Base-by-base conservation (phyloP, 129 eudicot species). In the Solidago caesia region DNA sequence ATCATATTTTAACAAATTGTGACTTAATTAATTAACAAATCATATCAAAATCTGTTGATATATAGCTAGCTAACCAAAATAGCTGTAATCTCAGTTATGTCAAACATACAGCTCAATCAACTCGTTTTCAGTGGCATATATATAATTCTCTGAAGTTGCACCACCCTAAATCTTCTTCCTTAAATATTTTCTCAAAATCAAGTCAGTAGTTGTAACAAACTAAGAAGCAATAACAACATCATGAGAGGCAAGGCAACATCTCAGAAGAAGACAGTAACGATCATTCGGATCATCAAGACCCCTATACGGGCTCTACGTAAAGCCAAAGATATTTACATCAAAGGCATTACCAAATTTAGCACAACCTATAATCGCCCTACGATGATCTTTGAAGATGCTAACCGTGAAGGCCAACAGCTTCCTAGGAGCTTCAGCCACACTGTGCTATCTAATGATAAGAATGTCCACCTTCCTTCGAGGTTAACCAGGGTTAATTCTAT, bases 291-390 rank as follows among this genome's bases (percentile, higher is more conserved):
- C 74, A 62, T 86, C 70, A 56, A 73, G 51, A 67, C 70, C 3
- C 91, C 91, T 0, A 44, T 75, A 7, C 82, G 82, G 49, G 91
- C 84, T 15, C 71, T 89, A 2, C 21, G 76, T 44, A 89, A 79
- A 76, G 91, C 89, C 33, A 81, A 85, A 71, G 86, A 85, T 44
- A 69, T 76, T 5, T 89, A 89, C 76, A 72, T 86, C 26, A 77
- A 78, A 47, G 82, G 85, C 73, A 84, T 89, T 58, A 86, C 74
- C 49, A 62, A 64, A 21, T 89, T 76, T 71, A 80, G 82, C 27
- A 64, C 67, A 29, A 48, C 72, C 1, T 75, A 33, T 47, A 55
- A 27, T 8, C 78, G 77, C 63, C 82, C 83, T 10, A 61, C 46
- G 45, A 42, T 70, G 57, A 64, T 75, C 58, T 47, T 53, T 10